Conservation (phyloP, 2,329 filamentous ascomycete genomes). For the Ophiostoma populinum region DNA sequence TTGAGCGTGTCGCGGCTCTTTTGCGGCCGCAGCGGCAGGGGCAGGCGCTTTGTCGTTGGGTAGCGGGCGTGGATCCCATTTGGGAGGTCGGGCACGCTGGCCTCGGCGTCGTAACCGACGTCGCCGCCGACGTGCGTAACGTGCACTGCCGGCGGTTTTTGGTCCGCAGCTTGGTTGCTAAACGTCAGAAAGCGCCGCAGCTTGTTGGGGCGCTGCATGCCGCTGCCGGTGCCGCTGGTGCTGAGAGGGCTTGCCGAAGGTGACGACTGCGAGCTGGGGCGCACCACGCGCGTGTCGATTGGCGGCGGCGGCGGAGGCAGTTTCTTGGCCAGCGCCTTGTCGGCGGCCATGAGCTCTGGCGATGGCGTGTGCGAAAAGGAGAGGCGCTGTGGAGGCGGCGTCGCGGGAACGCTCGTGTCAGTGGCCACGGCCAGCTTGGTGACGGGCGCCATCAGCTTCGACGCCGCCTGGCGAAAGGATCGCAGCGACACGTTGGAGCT, state of each 20-base stretch:
- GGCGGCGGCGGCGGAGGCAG: no score
- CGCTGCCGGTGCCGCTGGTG: constrained; percentile 20
- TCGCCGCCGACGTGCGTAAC: constrained; percentile 19
- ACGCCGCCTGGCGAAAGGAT: constrained; percentile 24
- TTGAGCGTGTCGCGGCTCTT: constrained; percentile 30
- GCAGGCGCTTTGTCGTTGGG: constrained; percentile 20
- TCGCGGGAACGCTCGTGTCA: no score
- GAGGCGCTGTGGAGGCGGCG: no score
- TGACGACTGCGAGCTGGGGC: constrained; percentile 11
- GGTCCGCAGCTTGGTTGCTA: constrained; percentile 13
- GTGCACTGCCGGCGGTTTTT: constrained; percentile 10
- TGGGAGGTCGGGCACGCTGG: constrained; percentile 20
- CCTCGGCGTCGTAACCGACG: no score
- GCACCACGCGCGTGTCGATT: no score
- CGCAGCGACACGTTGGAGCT: constrained; percentile 41
- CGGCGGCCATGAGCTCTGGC: no score
- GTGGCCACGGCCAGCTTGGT: no score
- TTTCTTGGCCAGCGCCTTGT: no score
- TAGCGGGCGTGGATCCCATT: constrained; percentile 18
- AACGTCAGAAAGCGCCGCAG: constrained; percentile 24
- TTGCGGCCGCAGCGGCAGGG: constrained; percentile 21
- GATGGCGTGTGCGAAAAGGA: no score
- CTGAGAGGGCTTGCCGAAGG: constrained; percentile 17
- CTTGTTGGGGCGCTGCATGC: constrained; percentile 20
- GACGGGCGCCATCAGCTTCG: constrained; percentile 15